Conservation (phyloP, 1,284 basidiomycete genomes). For the Gastroboletus turbinatus region DNA sequence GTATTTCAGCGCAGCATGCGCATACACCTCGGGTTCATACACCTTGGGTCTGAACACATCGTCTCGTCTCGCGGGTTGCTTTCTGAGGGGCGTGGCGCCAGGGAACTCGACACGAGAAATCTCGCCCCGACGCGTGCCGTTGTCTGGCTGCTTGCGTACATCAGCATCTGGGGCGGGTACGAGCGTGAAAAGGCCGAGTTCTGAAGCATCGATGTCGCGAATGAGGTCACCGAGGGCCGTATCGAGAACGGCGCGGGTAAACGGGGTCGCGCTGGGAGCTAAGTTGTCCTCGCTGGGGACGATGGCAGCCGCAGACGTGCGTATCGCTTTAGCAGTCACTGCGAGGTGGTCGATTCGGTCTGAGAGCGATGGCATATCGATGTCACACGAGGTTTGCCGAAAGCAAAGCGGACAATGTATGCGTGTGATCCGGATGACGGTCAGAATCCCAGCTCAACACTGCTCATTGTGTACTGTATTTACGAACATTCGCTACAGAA, state of each 20-base stretch:
- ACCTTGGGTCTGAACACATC: constrained; percentile 42
- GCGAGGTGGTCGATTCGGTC: constrained; percentile 46
- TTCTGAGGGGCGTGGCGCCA: constrained; percentile 67
- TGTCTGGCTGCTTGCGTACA: constrained; percentile 33
- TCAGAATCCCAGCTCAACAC: not conserved
- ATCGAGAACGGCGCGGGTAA: constrained; percentile 62
- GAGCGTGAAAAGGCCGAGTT: constrained; percentile 71
- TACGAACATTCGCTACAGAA: not conserved
- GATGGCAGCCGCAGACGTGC: constrained; percentile 30
- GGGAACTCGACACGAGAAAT: constrained; percentile 63
- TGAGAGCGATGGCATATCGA: constrained; percentile 40
- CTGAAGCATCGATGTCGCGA: constrained; percentile 71
- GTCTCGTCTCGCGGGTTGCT: constrained; percentile 43
- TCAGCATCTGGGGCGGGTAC: constrained; percentile 36
- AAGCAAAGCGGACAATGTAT: not conserved
- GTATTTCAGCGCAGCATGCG: constrained; percentile 69
- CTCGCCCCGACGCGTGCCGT: constrained; percentile 37
- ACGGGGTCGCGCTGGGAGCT: constrained; percentile 35
- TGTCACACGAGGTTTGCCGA: not conserved
- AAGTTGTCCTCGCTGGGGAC: constrained; percentile 14
- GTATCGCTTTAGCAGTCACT: constrained; percentile 38
- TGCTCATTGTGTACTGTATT: not conserved
- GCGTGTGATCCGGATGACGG: not conserved
- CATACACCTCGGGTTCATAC: constrained; percentile 71
- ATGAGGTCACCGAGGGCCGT: constrained; percentile 69